Conservation (phyloP, 352 stramenopile genomes). For the Halophytophthora polymorphica region DNA sequence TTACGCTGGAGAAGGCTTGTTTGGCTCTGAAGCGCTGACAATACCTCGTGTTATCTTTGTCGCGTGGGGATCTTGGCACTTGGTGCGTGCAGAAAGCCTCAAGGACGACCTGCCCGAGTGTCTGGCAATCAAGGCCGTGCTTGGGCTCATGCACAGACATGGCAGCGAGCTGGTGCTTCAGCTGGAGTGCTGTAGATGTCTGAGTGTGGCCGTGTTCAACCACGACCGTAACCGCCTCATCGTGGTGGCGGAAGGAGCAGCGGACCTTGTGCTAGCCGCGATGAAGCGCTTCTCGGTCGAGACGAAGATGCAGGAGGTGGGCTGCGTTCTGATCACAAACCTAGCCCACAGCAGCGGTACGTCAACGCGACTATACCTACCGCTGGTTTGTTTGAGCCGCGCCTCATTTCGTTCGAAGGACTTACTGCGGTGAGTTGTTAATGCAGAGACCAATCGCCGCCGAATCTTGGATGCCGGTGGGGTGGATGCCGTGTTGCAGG, state of each 20-base stretch:
- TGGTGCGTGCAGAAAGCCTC: constrained; percentile 26
- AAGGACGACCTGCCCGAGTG: constrained; percentile 83
- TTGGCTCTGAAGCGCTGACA: neutral
- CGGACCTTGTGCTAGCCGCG: constrained; percentile 52
- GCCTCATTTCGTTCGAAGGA: constrained; percentile 7
- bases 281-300: constrained; percentile 64
- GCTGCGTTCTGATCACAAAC: constrained; percentile 81
- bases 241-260: constrained; percentile 60
- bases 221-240: constrained; percentile 74
- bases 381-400: constrained; percentile 3
- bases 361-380: constrained; percentile 3
- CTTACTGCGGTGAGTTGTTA: constrained; percentile 8
- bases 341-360: constrained; percentile 80
- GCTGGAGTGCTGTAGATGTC: constrained; percentile 71
- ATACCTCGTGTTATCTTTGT: constrained; percentile 1
- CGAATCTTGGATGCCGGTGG: constrained; percentile 65
- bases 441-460: constrained; percentile 78
- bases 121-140: constrained; percentile 50
- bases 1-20: constrained; percentile 10
- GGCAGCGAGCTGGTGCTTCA: constrained; percentile 50
- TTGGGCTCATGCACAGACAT: constrained; percentile 64
- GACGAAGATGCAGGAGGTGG: constrained; percentile 64
- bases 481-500: constrained; percentile 76
- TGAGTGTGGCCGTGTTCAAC: constrained; percentile 76
- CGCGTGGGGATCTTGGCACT: no score